These are phyloP conservation scores for Oryza officinalis DNA, from an alignment of 176 grass and related monocot genomes.

Conservation along the genomic window DNA sequence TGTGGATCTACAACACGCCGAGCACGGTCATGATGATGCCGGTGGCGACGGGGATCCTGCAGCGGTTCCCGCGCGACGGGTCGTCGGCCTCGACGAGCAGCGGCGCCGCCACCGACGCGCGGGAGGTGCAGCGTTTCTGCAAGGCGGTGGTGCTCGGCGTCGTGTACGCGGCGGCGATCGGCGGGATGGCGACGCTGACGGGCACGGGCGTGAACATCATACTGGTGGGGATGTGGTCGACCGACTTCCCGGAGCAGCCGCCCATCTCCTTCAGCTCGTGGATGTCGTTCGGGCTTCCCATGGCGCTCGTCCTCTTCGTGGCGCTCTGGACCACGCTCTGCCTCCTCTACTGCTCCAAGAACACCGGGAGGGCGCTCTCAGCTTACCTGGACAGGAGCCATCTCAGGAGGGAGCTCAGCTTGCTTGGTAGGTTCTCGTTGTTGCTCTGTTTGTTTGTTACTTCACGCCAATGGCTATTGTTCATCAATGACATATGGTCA, in stretches of 20 bases:
- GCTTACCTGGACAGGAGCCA: conserved; percentile 77
- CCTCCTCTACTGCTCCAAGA: conserved; percentile 67
- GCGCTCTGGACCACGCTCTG: conserved; percentile 65
- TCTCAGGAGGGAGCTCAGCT: conserved; percentile 75
- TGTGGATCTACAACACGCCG: conserved; percentile 98
- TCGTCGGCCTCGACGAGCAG: background rate
- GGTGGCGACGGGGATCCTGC: conserved; percentile 79
- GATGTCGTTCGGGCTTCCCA: conserved; percentile 78
- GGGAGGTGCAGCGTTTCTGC: conserved; percentile 54
- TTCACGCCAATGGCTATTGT: background rate
- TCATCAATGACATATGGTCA: background rate
- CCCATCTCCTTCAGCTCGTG: conserved; percentile 86
- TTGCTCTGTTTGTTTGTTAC: background rate
- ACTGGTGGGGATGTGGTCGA: conserved; percentile 82
- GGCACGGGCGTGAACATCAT: conserved; percentile 94
- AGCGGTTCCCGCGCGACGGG: conserved; percentile 51
- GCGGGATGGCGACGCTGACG: conserved; percentile 71
- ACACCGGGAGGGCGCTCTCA: conserved; percentile 57
- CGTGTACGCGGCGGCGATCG: conserved; percentile 64
- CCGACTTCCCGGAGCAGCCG: conserved; percentile 67
- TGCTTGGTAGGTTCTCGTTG: conserved; percentile 51
- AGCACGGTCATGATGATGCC: conserved; percentile 91
- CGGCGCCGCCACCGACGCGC: conserved; percentile 14
- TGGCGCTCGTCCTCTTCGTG: conserved; percentile 69
- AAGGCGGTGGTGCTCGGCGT: conserved; percentile 89